A percentile compares a stretch with the other conserved stretches of the same genome.
phyloP scores from a whole-genome alignment of 2,329 filamentous ascomycete species.

The Chrysosporium queenslandicum region DNA sequence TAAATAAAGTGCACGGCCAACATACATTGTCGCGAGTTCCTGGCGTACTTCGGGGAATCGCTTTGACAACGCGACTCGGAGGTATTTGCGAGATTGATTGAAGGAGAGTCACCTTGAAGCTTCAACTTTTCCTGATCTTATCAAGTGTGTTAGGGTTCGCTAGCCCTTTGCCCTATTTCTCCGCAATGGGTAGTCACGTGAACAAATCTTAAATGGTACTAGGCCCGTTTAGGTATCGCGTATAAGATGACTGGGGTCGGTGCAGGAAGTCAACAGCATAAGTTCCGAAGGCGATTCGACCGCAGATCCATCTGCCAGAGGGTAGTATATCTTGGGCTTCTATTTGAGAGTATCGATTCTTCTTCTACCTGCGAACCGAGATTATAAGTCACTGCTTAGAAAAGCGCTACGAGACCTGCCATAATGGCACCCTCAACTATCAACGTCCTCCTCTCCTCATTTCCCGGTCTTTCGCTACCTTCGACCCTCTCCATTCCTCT shows the following conservation, averaged over 20 bases:
- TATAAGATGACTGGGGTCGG: too few species aligned
- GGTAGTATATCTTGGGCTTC: neutral
- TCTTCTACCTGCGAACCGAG: too few species aligned
- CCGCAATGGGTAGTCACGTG: constrained; percentile 4
- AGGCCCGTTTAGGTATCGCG: too few species aligned
- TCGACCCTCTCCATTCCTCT: constrained; percentile 73
- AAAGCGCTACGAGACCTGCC: neutral
- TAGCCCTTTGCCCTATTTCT: constrained; percentile 14
- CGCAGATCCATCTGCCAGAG: neutral
- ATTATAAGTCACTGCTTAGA: neutral
- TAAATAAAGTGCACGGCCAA: neutral
- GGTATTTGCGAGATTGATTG: constrained; percentile 1
- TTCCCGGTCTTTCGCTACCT: constrained; percentile 71
- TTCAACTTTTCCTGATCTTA: constrained; percentile 1
- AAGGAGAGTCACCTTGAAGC: neutral
- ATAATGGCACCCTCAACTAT: constrained; percentile 37
- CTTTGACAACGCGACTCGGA: constrained; percentile 37
- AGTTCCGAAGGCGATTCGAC: too few species aligned
- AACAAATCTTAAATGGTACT: too few species aligned
- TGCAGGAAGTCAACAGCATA: neutral
- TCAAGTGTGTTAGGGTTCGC: constrained; percentile 16
- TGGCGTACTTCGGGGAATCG: constrained; percentile 45
- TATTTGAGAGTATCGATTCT: too few species aligned
- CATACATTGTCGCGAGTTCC: constrained; percentile 47
- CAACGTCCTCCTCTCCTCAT: constrained; percentile 77